Conservation (phyloP, 805 yeast genomes). For the Zygosaccharomyces rouxii region DNA sequence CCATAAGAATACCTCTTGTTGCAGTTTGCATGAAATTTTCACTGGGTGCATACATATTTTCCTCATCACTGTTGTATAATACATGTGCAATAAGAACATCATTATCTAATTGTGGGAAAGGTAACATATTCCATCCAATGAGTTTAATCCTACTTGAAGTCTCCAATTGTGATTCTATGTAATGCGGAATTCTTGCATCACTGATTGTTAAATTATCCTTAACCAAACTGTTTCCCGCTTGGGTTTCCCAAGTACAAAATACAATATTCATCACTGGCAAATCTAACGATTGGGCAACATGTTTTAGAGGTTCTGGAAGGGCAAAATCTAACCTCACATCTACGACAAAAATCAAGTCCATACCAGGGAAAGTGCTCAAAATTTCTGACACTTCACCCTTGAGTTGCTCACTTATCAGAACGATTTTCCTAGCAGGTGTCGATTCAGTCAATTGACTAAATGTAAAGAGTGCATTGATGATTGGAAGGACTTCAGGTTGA, state of each 20-base stretch:
- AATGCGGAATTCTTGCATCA: constrained; percentile 20
- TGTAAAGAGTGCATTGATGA: constrained; percentile 23
- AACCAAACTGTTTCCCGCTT: constrained; percentile 10
- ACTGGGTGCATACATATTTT: constrained; percentile 26
- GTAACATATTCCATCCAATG: constrained; percentile 24
- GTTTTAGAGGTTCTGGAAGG: constrained; percentile 13
- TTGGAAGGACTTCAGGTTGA: constrained; percentile 21
- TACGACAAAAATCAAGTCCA: constrained; percentile 24
- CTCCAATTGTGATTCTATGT: constrained; percentile 21
- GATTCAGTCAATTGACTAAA: constrained; percentile 27
- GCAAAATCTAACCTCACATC: constrained; percentile 27
- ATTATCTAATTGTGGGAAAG: constrained; percentile 28
- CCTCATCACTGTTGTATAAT: constrained; percentile 24
- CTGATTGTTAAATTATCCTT: not conserved
- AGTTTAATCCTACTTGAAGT: constrained; percentile 10
- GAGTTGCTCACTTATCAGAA: constrained; percentile 22
- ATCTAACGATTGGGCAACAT: constrained; percentile 5
- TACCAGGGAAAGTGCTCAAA: constrained; percentile 6
- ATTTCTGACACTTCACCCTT: constrained; percentile 16
- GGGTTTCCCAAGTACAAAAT: constrained; percentile 21
- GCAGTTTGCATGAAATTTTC: constrained; percentile 22
- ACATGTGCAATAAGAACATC: constrained; percentile 23
- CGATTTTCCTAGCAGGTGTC: constrained; percentile 29
- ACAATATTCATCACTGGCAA: constrained; percentile 12
- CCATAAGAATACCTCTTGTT: constrained; percentile 25